Conservation (phyloP, 2,329 filamentous ascomycete species). For the Colletotrichum horii region DNA sequence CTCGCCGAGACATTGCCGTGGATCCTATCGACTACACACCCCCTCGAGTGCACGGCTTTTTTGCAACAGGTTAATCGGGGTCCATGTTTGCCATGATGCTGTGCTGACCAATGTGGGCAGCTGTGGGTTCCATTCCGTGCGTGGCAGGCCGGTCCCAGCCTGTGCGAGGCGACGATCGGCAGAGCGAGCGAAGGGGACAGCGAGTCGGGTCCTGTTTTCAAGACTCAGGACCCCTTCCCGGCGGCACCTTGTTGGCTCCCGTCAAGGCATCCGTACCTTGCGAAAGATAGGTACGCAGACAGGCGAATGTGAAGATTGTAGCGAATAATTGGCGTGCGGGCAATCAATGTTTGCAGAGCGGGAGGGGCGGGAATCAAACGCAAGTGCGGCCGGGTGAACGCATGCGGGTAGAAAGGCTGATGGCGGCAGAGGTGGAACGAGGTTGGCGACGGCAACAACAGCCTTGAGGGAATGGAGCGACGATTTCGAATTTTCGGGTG, state of each 20-base stretch:
- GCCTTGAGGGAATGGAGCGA: background rate
- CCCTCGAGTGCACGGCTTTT: too few species aligned
- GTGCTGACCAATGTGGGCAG: constrained; percentile 1
- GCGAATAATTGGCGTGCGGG: background rate
- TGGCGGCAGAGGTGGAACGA: background rate
- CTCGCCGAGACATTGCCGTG: too few species aligned
- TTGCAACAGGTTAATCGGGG: too few species aligned
- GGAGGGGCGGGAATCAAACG: background rate
- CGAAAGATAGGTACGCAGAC: background rate
- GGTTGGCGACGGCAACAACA: background rate
- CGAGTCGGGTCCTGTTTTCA: background rate
- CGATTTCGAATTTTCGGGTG: background rate
- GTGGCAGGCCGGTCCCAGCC: constrained; percentile 12
- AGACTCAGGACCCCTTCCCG: background rate
- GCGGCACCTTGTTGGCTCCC: background rate
- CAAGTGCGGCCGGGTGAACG: background rate
- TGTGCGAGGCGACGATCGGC: constrained; percentile 14
- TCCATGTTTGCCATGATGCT: constrained; percentile 16
- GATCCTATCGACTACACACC: too few species aligned
- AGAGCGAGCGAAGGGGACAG: background rate
- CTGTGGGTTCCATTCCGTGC: constrained; percentile 1
- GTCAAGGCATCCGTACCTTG: background rate
- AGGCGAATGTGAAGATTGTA: background rate
- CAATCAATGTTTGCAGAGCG: background rate
- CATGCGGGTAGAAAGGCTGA: background rate